phyloP scores from a whole-genome alignment of 2,329 filamentous ascomycete species.

The Pezicula neosporulosa region DNA sequence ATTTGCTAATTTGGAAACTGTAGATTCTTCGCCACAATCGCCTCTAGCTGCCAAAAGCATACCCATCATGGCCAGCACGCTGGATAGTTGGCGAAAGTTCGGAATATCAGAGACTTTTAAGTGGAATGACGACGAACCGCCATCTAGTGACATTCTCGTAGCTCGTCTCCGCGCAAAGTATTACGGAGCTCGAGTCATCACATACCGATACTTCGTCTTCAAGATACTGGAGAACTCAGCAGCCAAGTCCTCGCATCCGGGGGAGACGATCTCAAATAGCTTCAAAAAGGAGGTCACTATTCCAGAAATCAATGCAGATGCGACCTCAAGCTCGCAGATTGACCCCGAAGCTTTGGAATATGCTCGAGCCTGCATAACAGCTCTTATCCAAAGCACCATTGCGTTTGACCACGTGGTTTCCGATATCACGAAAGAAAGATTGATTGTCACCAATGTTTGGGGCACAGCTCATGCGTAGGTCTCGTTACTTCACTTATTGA shows the following conservation, averaged over 20 bases:
- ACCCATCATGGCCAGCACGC: not conserved
- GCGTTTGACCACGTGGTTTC: conserved; percentile 65
- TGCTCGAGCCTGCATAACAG: conserved; percentile 49
- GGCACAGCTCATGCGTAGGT: conserved; percentile 94
- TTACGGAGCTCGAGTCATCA: conserved; percentile 88
- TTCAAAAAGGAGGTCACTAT: conserved; percentile 19
- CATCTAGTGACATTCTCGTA: conserved; percentile 71
- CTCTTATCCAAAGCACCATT: conserved; percentile 79
- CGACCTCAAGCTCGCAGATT: conserved; percentile 31
- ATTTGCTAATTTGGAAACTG: conserved; percentile 25
- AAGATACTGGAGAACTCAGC: conserved; percentile 44
- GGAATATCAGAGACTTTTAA: conserved; percentile 44
- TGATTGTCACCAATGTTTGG: conserved; percentile 93
- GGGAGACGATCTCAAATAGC: conserved; percentile 15
- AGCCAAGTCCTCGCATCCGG: conserved; percentile 16
- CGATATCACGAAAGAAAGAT: conserved; percentile 48
- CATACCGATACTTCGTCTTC: conserved; percentile 72
- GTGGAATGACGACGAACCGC: conserved; percentile 58
- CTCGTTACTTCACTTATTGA: not conserved
- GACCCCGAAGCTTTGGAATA: conserved; percentile 47
- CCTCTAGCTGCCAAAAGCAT: conserved; percentile 9
- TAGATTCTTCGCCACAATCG: conserved; percentile 21
- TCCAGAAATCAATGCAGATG: conserved; percentile 34
- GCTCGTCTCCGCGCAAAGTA: conserved; percentile 90
- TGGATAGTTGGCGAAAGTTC: conserved; percentile 27